Conservation (phyloP, 441 rosid genomes). For the Erysimum pusillum region DNA sequence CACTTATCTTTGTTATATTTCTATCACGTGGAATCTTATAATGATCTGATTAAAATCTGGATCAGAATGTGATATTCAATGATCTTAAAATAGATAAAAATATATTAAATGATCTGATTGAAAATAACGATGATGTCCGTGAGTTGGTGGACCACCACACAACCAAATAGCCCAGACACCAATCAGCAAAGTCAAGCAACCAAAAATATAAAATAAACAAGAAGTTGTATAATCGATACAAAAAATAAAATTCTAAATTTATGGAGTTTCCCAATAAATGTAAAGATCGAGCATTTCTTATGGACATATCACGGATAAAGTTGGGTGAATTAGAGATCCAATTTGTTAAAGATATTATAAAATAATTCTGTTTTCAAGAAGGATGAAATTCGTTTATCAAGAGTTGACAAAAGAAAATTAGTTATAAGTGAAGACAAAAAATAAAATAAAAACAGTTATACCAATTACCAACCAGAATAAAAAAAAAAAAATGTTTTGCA, state of each 20-base stretch:
- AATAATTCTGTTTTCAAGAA: slow-evolving; percentile 13
- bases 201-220: neutral
- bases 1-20: neutral
- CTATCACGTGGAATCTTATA: neutral
- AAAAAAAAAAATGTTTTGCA: too few relatives aligned
- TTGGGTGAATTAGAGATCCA: slow-evolving; percentile 9
- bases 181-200: slow-evolving; percentile 31
- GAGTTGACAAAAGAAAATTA: neutral
- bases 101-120: neutral
- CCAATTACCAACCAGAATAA: too few relatives aligned
- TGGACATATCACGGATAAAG: neutral
- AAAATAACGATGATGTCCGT: slow-evolving; percentile 34
- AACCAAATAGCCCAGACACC: slow-evolving; percentile 26
- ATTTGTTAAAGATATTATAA: neutral
- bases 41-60: slow-evolving; percentile 13
- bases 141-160: slow-evolving; percentile 44
- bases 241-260: neutral
- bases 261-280: neutral
- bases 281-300: neutral
- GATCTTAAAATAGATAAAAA: neutral
- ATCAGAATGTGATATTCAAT: neutral
- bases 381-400: neutral
- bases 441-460: neutral
- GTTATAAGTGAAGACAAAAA: neutral
- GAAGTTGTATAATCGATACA: slow-evolving; percentile 22